These are phyloP conservation scores for Xylariales sp. DNA, from an alignment of 2,329 filamentous ascomycete species.

Conservation along the genomic window DNA sequence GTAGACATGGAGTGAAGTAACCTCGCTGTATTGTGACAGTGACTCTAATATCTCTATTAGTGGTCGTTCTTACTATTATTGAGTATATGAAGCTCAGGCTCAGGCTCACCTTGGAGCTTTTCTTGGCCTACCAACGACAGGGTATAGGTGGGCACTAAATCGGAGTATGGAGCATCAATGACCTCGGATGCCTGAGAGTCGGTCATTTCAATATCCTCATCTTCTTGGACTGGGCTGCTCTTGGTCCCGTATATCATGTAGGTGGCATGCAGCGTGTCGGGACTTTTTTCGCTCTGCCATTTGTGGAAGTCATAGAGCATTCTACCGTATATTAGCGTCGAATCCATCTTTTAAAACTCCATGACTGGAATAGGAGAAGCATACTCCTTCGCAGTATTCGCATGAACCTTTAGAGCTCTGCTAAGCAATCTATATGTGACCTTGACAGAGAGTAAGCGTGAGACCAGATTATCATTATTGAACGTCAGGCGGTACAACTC, in stretches of 20 bases:
- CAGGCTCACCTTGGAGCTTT: conserved; percentile 70
- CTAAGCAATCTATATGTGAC: conserved; percentile 89
- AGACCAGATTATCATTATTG: not conserved
- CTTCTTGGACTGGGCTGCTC: conserved; percentile 56
- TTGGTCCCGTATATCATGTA: conserved; percentile 84
- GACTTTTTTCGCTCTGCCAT: conserved; percentile 78
- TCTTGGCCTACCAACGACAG: conserved; percentile 79
- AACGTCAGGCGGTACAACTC: conserved; percentile 47
- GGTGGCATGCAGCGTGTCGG: conserved; percentile 86
- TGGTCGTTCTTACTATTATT: conserved; percentile 1
- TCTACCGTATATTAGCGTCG: conserved; percentile 57
- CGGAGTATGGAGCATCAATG: conserved; percentile 53
- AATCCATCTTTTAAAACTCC: conserved; percentile 22
- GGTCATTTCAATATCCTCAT: conserved; percentile 76
- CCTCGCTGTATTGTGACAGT: conserved; percentile 75
- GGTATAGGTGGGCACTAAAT: conserved; percentile 65
- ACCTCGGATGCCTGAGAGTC: conserved; percentile 69
- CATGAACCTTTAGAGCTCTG: conserved; percentile 83
- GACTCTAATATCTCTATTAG: conserved; percentile 61
- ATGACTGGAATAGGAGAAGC: conserved; percentile 45
- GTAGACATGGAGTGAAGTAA: conserved; percentile 87
- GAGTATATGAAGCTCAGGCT: not conserved
- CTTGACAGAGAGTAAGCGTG: conserved; percentile 58
- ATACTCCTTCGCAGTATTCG: conserved; percentile 90
- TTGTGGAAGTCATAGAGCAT: conserved; percentile 90